A percentile compares a stretch with the other conserved stretches of the same genome.
Evolutionary conservation across 2,329 filamentous ascomycete genomes (phyloP).

Genomic region (Ophiobolus disseminans): DNA sequence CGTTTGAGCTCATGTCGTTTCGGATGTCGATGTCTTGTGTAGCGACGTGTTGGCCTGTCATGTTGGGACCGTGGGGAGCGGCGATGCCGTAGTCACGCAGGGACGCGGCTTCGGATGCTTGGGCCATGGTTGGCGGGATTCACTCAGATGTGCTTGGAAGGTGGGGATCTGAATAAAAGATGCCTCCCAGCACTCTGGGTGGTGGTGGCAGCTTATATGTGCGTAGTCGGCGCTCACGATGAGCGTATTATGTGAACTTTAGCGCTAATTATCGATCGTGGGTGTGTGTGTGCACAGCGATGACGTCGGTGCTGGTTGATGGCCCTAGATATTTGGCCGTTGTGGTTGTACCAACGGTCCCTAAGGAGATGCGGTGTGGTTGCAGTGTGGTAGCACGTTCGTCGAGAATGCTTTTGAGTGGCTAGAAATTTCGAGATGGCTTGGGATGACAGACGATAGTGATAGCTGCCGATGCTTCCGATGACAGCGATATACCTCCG

Average conservation of each 20-base stretch:
- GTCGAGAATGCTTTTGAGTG: constrained; percentile 21
- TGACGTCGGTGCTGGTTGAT: constrained; percentile 12
- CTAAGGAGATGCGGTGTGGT: constrained; percentile 18
- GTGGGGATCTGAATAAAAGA: background rate
- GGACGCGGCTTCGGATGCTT: constrained; percentile 33
- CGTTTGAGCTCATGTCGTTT: constrained; percentile 62
- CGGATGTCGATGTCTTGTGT: constrained; percentile 48
- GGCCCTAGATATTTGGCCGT: constrained; percentile 1
- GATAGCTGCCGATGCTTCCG: constrained; percentile 25
- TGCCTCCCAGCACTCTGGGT: constrained; percentile 6
- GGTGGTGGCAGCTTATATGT: constrained; percentile 18
- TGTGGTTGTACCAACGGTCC: constrained; percentile 3
- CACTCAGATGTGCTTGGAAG: constrained; percentile 2
- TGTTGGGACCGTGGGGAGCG: constrained; percentile 58
- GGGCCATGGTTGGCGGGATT: constrained; percentile 23
- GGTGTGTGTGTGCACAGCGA: constrained; percentile 4
- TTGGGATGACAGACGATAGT: constrained; percentile 17
- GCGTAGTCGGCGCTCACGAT: constrained; percentile 1
- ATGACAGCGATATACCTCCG: constrained; percentile 8
- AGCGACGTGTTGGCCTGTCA: constrained; percentile 52
- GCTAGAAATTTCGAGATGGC: constrained; percentile 14
- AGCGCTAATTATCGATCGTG: constrained; percentile 1
- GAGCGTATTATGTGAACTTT: background rate
- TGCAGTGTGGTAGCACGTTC: constrained; percentile 28
- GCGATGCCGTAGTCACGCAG: constrained; percentile 57